A percentile compares a stretch with the other conserved stretches of the same genome.
Conservation (phyloP, 768 basidiomycete genomes). For the Tricholoma furcatifolium region DNA sequence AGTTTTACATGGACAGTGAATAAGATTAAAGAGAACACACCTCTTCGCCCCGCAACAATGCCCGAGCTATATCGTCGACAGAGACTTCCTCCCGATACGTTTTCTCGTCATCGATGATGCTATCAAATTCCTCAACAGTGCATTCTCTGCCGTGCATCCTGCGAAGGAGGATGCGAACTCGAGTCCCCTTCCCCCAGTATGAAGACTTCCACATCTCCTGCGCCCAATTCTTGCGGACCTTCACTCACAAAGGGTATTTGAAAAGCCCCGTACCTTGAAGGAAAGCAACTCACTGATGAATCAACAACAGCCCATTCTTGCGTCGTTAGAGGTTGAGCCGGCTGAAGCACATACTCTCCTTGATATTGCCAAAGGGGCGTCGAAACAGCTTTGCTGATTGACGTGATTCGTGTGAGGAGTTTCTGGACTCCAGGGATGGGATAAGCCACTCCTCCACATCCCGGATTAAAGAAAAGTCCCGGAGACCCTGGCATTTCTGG, state of each 20-base stretch:
- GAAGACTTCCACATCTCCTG: constrained; percentile 20
- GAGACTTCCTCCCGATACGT: not conserved
- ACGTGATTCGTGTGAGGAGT: not conserved
- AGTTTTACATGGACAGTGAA: not conserved
- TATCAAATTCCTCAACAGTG: constrained; percentile 23
- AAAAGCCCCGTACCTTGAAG: too few relatives aligned
- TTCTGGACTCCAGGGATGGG: constrained; percentile 25
- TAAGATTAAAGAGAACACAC: constrained; percentile 15
- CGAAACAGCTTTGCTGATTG: too few relatives aligned
- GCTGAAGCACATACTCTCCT: constrained; percentile 33
- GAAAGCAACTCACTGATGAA: not conserved
- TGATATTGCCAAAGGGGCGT: constrained; percentile 28
- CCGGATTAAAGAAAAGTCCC: constrained; percentile 20
- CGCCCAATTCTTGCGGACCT: constrained; percentile 23
- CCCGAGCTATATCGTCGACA: not conserved
- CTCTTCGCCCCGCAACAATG: constrained; percentile 29
- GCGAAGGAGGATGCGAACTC: constrained; percentile 28
- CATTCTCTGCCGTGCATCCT: constrained; percentile 21
- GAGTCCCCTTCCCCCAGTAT: constrained; percentile 24
- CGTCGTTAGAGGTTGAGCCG: constrained; percentile 36
- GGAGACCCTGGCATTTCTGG: constrained; percentile 29
- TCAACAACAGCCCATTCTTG: constrained; percentile 22
- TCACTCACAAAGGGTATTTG: too few relatives aligned
- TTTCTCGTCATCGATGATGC: not conserved
- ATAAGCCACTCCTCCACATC: too few relatives aligned